Base-by-base conservation (phyloP, 805 yeast species). In the Blastobotrys attinorum region DNA sequence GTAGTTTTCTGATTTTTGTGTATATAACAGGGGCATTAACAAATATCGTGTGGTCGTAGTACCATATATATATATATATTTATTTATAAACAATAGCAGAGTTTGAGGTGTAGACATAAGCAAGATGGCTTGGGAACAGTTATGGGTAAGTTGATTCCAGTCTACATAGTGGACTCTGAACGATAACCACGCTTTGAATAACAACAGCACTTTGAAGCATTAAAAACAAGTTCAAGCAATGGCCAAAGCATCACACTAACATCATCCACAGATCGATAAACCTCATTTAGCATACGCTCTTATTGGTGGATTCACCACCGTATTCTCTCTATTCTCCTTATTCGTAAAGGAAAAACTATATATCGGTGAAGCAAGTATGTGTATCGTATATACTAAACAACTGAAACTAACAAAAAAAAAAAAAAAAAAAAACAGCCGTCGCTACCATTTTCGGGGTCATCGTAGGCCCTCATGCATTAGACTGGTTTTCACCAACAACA, bases 221-320 rank as follows among this genome's bases (percentile, higher is more conserved):
- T 32, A 8, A n/a, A n/a, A n/a, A n/a, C n/a, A n/a, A n/a, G n/a
- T 25, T 25, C 11, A 25, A 8, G 7, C 11, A 25, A 7, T 25
- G 29, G 29, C 18, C 20, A n/a, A 21, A 46, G 16, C 59, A 50
- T 27, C 42, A 37, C 21, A 35, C 23, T 17, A 17, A n/a, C n/a
- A 10, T 13, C 20, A n/a, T 20, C 20, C 22, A 54, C 62, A 63
- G 63, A 66, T 71, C 31, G 77, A 81, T 40, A 70, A 76, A 47
- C 79, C 96, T 1, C 97, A 88, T 60, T 72, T 84, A 4, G 89
- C 95, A 0, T 88, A 89, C 60, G 96, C 95, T 10, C 75, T 88
- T 49, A 75, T 87, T 8, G 96, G 96, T 36, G 78, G 84, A 10
- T 86, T 88, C 58, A 76, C 88, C 42, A 74, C 90, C 4, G 63